Percentiles rank a stretch among this genome's conserved stretches.
phyloP scores from a whole-genome alignment of 129 eudicot genomes.

The Escallonia rubra region DNA sequence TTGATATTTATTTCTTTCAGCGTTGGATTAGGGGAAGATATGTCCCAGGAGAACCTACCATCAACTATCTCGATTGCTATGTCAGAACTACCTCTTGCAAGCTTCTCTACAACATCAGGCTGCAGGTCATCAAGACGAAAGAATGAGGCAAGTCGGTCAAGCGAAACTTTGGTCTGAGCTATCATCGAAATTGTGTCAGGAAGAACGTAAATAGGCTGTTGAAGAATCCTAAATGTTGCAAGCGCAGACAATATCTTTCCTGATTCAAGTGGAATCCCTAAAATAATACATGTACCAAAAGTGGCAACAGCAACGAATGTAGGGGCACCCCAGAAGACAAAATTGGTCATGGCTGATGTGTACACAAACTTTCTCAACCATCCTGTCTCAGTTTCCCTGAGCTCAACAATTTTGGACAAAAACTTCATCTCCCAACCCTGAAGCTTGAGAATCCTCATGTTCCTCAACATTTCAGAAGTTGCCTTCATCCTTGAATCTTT shows the following conservation, averaged over 20 bases:
- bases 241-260: conserved; percentile 83
- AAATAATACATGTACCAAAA: conserved; percentile 65
- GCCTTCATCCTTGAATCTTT: conserved; percentile 89
- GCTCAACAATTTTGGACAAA: conserved; percentile 49
- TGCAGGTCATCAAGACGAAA: conserved; percentile 62
- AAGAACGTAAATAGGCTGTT: conserved; percentile 72
- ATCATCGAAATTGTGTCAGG: conserved; percentile 78
- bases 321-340: conserved; percentile 73
- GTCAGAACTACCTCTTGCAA: conserved; percentile 34
- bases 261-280: conserved; percentile 72
- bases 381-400: conserved; percentile 46
- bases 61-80: conserved; percentile 49
- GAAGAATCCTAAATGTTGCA: conserved; percentile 83
- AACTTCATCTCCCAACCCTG: conserved; percentile 96
- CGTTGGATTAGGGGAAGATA: conserved; percentile 29
- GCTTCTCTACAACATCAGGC: conserved; percentile 50
- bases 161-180: conserved; percentile 87
- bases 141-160: conserved; percentile 72
- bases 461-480: conserved; percentile 81
- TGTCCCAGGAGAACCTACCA: conserved; percentile 78
- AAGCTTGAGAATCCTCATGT: conserved; percentile 91
- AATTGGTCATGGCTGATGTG: conserved; percentile 41
- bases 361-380: conserved; percentile 62
- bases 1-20: conserved; percentile 52
- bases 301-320: conserved; percentile 69